Conservation (phyloP, 2,329 filamentous ascomycete species). For the Verticillium nonalfalfae region DNA sequence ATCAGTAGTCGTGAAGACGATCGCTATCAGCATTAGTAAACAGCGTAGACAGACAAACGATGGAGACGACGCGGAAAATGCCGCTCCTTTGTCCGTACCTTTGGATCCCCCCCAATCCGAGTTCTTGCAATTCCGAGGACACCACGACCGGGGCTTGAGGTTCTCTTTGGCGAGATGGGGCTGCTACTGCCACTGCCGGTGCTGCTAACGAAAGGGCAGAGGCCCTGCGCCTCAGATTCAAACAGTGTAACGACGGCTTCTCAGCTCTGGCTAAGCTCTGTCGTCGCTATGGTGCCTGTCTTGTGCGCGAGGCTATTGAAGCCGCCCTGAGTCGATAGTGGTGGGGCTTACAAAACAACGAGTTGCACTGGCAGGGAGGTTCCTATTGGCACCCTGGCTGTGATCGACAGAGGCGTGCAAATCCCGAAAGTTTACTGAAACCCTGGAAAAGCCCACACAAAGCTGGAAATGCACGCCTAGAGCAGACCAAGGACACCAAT, state of each 20-base stretch:
- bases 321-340: not conserved
- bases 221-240: not conserved
- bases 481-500: not conserved
- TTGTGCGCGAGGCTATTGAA: not conserved
- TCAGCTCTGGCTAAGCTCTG: not conserved
- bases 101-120: not conserved
- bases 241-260: not conserved
- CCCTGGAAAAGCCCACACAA: not conserved
- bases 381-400: not conserved
- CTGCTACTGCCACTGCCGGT: not conserved
- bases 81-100: not conserved
- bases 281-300: not conserved
- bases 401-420: not conserved
- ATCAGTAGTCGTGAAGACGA: not conserved
- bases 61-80: not conserved
- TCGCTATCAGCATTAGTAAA: not conserved
- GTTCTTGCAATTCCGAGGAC: not conserved
- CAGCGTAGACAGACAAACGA: not conserved
- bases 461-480: not conserved
- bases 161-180: not conserved
- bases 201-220: not conserved
- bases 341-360: not conserved
- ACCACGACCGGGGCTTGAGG: not conserved
- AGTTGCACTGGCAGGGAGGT: not conserved
- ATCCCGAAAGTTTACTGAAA: not conserved